These are phyloP conservation scores for Xylaria hypoxylon DNA, from an alignment of 2,329 filamentous ascomycete genomes.

Conservation along the genomic window DNA sequence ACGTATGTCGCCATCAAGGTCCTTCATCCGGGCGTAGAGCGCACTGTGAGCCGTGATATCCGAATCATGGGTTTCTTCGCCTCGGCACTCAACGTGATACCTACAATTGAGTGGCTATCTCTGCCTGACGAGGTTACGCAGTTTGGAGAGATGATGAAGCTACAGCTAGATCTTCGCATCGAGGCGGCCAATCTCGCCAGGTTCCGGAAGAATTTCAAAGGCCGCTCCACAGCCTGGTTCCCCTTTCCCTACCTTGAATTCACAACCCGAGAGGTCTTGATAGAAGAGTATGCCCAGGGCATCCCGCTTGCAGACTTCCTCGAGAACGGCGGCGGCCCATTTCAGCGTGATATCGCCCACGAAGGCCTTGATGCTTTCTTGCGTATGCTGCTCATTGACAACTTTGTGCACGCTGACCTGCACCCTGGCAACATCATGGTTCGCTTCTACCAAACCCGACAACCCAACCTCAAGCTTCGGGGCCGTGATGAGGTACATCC, in stretches of 20 bases:
- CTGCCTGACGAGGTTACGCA: conserved; percentile 93
- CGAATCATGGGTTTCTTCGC: conserved; percentile 96
- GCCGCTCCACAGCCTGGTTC: conserved; percentile 94
- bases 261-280: conserved; percentile 89
- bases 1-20: conserved; percentile 96
- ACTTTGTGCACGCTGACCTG: conserved; percentile 96
- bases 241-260: conserved; percentile 94
- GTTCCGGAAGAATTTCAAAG: conserved; percentile 91
- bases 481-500: conserved; percentile 50
- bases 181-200: conserved; percentile 89
- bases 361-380: conserved; percentile 96
- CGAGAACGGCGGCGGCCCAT: conserved; percentile 89
- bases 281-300: conserved; percentile 96
- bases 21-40: conserved; percentile 89
- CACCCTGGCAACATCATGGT: conserved; percentile 99
- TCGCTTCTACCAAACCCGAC: conserved; percentile 88
- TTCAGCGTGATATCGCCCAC: conserved; percentile 92
- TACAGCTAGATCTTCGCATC: conserved; percentile 95
- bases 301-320: conserved; percentile 92
- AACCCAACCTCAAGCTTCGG: conserved; percentile 71
- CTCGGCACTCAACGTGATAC: conserved; percentile 82
- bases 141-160: conserved; percentile 98
- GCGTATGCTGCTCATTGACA: conserved; percentile 96
- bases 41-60: conserved; percentile 88
- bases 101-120: conserved; percentile 97